Evolutionary conservation across 164 flowering plant species (phyloP).

Genomic region (Umbilicus rupestris): DNA sequence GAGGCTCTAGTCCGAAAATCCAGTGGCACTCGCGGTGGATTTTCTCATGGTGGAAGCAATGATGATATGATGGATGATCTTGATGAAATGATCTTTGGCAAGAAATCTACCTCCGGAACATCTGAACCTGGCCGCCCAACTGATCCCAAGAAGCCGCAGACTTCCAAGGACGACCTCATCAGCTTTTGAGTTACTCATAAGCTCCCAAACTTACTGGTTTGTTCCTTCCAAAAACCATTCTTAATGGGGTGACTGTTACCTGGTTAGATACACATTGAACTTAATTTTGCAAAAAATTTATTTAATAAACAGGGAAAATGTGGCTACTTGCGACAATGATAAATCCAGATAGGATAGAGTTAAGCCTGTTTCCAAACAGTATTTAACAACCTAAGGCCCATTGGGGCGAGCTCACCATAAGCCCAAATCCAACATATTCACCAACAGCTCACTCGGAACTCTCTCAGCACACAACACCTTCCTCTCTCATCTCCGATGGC

Average conservation of each 20-base stretch:
- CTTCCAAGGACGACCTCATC: slow-evolving; percentile 72
- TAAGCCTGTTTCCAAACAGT: no score
- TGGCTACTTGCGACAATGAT: no score
- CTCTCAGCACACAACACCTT: neutral
- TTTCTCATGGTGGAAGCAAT: slow-evolving; percentile 37
- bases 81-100: slow-evolving; percentile 97
- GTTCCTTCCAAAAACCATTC: neutral
- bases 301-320: no score
- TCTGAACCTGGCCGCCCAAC: slow-evolving; percentile 44
- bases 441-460: neutral
- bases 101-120: slow-evolving; percentile 52
- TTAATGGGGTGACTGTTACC: neutral
- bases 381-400: no score
- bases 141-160: slow-evolving; percentile 45
- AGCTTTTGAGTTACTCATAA: slow-evolving; percentile 28
- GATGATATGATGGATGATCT: slow-evolving; percentile 92
- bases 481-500: slow-evolving; percentile 23
- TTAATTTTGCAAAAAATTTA: neutral
- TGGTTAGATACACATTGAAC: neutral
- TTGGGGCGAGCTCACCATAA: neutral
- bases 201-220: neutral
- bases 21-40: slow-evolving; percentile 33
- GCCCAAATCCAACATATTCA: neutral
- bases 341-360: no score
- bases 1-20: slow-evolving; percentile 67